Evolutionary conservation across 2,329 filamentous ascomycete genomes (phyloP).

Genomic region (Claviceps quebecensis): DNA sequence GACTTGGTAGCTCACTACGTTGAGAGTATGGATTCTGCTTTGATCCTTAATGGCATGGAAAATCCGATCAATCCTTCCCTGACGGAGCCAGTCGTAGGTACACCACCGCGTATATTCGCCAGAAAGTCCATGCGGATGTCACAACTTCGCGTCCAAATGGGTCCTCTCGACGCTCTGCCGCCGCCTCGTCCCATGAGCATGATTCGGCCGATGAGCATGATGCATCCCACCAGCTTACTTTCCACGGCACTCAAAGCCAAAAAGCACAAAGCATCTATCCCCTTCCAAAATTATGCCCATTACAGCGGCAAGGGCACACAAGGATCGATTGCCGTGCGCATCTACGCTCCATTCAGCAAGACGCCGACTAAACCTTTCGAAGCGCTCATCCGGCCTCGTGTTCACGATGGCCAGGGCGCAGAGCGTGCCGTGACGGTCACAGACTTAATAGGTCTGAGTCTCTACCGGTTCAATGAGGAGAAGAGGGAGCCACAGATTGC

Average conservation of each 20-base stretch:
- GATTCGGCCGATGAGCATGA: slow-evolving; percentile 50
- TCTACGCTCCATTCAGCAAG: slow-evolving; percentile 60
- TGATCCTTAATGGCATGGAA: slow-evolving; percentile 52
- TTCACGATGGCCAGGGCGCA: slow-evolving; percentile 50
- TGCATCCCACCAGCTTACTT: slow-evolving; percentile 55
- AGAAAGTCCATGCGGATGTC: slow-evolving; percentile 50
- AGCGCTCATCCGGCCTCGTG: slow-evolving; percentile 54
- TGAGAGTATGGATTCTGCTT: slow-evolving; percentile 55
- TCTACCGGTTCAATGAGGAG: slow-evolving; percentile 69
- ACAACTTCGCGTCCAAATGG: slow-evolving; percentile 38
- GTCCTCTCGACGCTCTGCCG: slow-evolving; percentile 51
- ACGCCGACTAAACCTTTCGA: slow-evolving; percentile 53
- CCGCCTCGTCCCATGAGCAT: slow-evolving; percentile 54
- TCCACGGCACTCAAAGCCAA: slow-evolving; percentile 61
- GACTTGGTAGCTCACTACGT: slow-evolving; percentile 52
- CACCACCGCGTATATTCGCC: slow-evolving; percentile 45
- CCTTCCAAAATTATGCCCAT: slow-evolving; percentile 63
- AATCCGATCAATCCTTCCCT: slow-evolving; percentile 42
- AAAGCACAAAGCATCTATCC: slow-evolving; percentile 52
- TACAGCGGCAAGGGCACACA: slow-evolving; percentile 67
- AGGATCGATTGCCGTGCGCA: slow-evolving; percentile 60
- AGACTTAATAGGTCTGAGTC: slow-evolving; percentile 66
- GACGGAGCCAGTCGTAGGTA: slow-evolving; percentile 46
- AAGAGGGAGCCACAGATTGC: slow-evolving; percentile 54
- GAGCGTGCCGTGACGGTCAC: slow-evolving; percentile 56